Evolutionary conservation across 1,139 yeast species (phyloP), one percentile per base, ranked within the genome.

Genomic region (Kluyveromyces sp.): DNA sequence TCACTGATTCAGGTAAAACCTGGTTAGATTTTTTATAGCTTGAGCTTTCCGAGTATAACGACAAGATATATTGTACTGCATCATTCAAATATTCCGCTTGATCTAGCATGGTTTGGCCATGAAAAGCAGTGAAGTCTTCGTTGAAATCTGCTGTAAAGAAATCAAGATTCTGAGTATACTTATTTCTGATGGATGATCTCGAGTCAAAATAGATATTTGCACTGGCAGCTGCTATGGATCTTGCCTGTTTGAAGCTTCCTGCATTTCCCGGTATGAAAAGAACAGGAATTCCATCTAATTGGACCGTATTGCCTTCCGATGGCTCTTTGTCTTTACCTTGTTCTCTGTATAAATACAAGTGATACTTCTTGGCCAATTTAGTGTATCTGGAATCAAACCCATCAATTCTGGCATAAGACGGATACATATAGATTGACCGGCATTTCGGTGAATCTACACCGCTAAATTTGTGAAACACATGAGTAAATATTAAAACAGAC

Each of bases 211-310:
- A 78, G 4, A 77, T 58, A 42, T 72, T 70, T 1, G 89, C 71
- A 25, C 82, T 66, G 50, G 81, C 82, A 1, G 96, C 80, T 0
- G 97, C 98, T n/a, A 94, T 75, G 1, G 96, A 84, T 44, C 98
- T 70, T 8, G 78, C 95, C 64, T 94, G 99, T 52, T 80, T 77
- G 63, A 79, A 88, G 51, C 94, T 83, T 1, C 99, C 98, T 0
- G 98, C 98, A 60, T 94, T 94, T 0, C 99, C 99, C 0, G 98
- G 98, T 33, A 94, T 83, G 59, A 94, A 94, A 17, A 94, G 67
- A 1, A 86, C 87, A 0, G 99, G 99, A 1, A 83, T 74, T 0
- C 97, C 98, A 41, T 73, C 73, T 29, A 83, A 61, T 9, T 64
- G 64, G 13, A 68, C 58, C 9, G 64, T 65, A 8, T 62, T 61